Conservation (phyloP, 495 filamentous ascomycete species). For the Talaromyces nanjingensis region DNA sequence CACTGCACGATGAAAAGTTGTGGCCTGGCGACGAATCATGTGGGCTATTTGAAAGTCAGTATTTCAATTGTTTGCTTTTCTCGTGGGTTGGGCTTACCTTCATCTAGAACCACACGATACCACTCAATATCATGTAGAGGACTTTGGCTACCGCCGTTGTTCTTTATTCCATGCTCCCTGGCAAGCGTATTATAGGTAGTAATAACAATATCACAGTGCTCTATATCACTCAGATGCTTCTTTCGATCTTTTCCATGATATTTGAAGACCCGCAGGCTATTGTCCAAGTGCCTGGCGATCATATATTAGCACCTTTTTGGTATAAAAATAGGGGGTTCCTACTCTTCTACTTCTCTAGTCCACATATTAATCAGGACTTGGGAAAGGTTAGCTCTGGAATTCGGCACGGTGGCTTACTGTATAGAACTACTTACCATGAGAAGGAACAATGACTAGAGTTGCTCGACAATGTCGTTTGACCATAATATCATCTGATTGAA, state of each 20-base stretch:
- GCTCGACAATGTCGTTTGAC: not conserved
- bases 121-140: constrained; percentile 17
- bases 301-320: not conserved
- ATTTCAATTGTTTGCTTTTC: not conserved
- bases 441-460: constrained; percentile 30
- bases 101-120: constrained; percentile 38
- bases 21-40: constrained; percentile 30
- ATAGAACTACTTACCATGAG: constrained; percentile 19
- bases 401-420: not conserved
- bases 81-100: constrained; percentile 27
- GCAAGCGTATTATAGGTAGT: constrained; percentile 16
- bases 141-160: not conserved
- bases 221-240: not conserved
- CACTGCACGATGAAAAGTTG: constrained; percentile 24
- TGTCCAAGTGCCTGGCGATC: constrained; percentile 6
- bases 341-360: constrained; percentile 10
- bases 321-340: not conserved
- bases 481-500: not conserved
- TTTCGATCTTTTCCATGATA: constrained; percentile 9
- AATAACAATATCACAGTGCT: constrained; percentile 11
- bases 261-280: constrained; percentile 2
- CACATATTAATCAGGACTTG: constrained; percentile 11
- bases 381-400: not conserved
- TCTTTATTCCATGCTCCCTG: constrained; percentile 4
- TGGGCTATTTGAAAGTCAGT: constrained; percentile 24